Conservation (phyloP, 805 yeast species). For the Wickerhamomyces bovis region DNA sequence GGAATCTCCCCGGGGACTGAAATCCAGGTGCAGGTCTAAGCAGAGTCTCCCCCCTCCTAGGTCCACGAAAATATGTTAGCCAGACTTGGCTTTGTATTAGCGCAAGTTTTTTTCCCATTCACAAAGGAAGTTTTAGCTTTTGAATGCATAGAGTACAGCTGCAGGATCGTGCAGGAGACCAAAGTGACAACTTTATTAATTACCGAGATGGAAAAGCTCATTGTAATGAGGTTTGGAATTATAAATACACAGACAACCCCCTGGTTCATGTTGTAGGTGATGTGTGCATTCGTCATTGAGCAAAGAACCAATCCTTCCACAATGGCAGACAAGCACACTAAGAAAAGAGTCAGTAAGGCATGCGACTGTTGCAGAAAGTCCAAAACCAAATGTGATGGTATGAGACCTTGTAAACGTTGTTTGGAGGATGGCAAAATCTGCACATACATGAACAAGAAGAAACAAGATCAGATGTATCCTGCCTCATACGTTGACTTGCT, state of each 20-base stretch:
- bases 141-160: background rate
- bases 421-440: constrained; percentile 50
- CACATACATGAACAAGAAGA: constrained; percentile 48
- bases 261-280: background rate
- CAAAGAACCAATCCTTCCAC: background rate
- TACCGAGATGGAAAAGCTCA: background rate
- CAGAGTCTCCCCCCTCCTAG: too few relatives aligned
- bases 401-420: constrained; percentile 44
- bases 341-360: constrained; percentile 34
- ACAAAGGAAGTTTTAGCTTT: background rate
- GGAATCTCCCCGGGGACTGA: too few relatives aligned
- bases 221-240: too few relatives aligned
- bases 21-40: too few relatives aligned
- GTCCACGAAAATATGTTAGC: too few relatives aligned
- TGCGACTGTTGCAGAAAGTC: constrained; percentile 42
- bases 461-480: constrained; percentile 39
- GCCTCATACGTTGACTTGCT: constrained; percentile 42
- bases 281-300: background rate
- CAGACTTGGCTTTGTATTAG: background rate
- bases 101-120: too few relatives aligned
- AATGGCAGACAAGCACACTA: constrained; percentile 4
- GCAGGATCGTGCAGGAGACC: background rate
- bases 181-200: background rate
- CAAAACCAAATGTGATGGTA: constrained; percentile 42
- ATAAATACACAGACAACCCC: background rate